Evolutionary conservation across 1,139 yeast species (phyloP).

Genomic region (Arxiozyma bovina): DNA sequence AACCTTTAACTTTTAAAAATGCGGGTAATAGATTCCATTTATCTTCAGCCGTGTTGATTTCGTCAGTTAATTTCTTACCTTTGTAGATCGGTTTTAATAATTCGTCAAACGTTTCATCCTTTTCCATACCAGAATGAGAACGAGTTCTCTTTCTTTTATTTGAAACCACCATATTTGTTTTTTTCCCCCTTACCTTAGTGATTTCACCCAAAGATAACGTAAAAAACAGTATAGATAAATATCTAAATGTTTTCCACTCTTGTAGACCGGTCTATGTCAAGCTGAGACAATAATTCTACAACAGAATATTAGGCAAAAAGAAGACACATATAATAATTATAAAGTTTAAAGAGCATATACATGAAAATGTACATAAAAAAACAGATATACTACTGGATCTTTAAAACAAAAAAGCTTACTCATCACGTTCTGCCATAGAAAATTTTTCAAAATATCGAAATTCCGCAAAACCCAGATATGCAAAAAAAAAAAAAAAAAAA

Average conservation of each 20-base stretch:
- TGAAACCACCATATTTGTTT: neutral
- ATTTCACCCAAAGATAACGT: neutral
- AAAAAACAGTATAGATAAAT: neutral
- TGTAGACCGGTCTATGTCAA: too few relatives aligned
- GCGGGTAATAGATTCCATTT: constrained; percentile 97
- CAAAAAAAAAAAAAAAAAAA: too few relatives aligned
- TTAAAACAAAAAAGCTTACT: neutral
- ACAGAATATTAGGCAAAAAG: too few relatives aligned
- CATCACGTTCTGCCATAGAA: neutral
- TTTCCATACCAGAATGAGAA: constrained; percentile 11
- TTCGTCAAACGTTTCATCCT: constrained; percentile 58
- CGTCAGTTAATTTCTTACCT: constrained; percentile 81
- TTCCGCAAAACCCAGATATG: neutral
- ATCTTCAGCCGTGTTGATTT: constrained; percentile 82
- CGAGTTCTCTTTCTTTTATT: constrained; percentile 8
- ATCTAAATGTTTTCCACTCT: neutral
- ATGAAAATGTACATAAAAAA: too few relatives aligned
- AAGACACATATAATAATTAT: too few relatives aligned
- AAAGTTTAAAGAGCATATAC: too few relatives aligned
- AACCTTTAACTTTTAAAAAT: constrained; percentile 86
- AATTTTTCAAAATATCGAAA: neutral
- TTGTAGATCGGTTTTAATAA: constrained; percentile 71
- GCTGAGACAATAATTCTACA: too few relatives aligned
- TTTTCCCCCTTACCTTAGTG: neutral
- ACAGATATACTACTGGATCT: too few relatives aligned